Percentiles rank a stretch among this genome's conserved stretches.
Conservation (phyloP, 2,329 filamentous ascomycete genomes). For the Bipolaris bicolor region DNA sequence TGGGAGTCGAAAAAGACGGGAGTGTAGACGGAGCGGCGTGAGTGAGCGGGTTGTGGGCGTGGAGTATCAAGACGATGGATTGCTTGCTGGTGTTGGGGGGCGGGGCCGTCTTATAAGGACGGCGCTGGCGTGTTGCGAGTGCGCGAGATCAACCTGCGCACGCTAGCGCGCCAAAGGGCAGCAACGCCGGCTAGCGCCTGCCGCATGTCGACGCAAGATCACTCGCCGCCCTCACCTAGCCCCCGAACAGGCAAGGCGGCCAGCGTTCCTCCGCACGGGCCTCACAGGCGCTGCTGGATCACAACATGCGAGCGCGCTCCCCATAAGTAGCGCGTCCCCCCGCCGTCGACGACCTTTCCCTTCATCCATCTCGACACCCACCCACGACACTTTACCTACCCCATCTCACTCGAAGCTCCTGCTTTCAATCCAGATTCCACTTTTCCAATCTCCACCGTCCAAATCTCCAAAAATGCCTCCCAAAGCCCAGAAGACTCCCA, state of each 20-base stretch:
- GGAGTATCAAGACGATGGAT: conserved; percentile 49
- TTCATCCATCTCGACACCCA: conserved; percentile 52
- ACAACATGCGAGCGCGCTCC: conserved; percentile 49
- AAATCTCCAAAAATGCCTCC: conserved; percentile 77
- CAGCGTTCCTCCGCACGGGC: conserved; percentile 37
- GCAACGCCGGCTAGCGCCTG: conserved; percentile 24
- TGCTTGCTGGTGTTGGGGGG: conserved; percentile 48
- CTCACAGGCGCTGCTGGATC: conserved; percentile 44
- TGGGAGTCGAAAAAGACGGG: conserved; percentile 31
- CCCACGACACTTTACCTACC: conserved; percentile 29
- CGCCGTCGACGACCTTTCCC: conserved; percentile 47
- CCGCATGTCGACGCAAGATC: conserved; percentile 28
- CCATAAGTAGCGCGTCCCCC: conserved; percentile 53
- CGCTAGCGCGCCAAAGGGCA: conserved; percentile 39
- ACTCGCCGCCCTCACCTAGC: conserved; percentile 35
- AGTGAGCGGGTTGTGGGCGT: conserved; percentile 38
- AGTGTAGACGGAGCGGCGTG: conserved; percentile 18
- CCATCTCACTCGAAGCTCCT: conserved; percentile 24
- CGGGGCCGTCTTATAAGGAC: conserved; percentile 50
- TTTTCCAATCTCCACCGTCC: conserved; percentile 15
- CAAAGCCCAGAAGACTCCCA: conserved; percentile 99
- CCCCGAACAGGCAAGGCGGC: conserved; percentile 32
- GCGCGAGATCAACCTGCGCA: conserved; percentile 48
- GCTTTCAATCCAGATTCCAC: conserved; percentile 18
- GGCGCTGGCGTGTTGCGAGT: conserved; percentile 46